Base-by-base conservation (phyloP, 768 basidiomycete species). In the Pisolithus marmoratus region DNA sequence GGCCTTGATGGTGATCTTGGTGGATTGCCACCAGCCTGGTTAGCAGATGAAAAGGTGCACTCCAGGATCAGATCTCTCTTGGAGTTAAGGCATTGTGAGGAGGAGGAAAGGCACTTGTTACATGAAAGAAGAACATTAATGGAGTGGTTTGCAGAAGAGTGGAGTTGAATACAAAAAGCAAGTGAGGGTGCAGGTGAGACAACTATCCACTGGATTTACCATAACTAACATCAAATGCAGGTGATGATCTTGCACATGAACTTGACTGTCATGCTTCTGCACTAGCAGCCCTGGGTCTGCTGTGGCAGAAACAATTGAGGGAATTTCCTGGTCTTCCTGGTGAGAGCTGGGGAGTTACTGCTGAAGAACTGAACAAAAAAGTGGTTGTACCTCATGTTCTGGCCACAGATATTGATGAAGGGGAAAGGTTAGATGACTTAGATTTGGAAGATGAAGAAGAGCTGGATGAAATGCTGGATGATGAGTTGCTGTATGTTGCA, bases 121-220 rank as follows among this genome's bases (percentile, higher is more conserved):
- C 38, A 23, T 6, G 63, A 67, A 50, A n/a, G 55, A 26, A 24
- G 36, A 15, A 38, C 51, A 12, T 45, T 70, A 54, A 60, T 58
- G 45, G 54, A 54, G 27, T 70, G 68, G 69, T 54, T 63, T 43
- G 22, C 46, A 6, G 59, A 58, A 41, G 66, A 70, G 38, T 70
- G 68, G 68, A 42, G n/a, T 2, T 9, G 24, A 0, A 17, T 49
- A 4, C 2, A 22, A 37, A 24, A 19, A 42, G 48, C 52, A n/a
- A 24, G 4, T 14, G n/a, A 36, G 12, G 44, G 12, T 23, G 50
- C 57, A 53, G 51, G 54, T 56, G 27, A 38, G 27, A 8, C 8
- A 5, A 3, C 14, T 42, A 15, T 42, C 20, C 2, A 41, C n/a
- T 20, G 19, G n/a, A 41, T 3, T 4, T 9, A 20, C 22, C 19